phyloP scores from a whole-genome alignment of 1,284 basidiomycete genomes.

The Austroboletus niveus region DNA sequence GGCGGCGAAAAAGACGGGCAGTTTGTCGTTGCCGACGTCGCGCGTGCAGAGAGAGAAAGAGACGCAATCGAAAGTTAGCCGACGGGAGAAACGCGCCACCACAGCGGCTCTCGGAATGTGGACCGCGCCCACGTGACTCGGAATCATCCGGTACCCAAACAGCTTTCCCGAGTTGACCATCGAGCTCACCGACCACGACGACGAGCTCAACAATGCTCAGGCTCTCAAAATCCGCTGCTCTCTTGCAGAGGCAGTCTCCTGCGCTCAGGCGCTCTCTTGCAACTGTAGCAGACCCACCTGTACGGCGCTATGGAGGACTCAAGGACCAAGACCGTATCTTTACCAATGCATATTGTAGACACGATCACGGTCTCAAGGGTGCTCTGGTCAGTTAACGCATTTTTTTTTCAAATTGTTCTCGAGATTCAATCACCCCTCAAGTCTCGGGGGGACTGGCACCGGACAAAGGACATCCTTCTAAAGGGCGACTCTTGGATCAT shows the following conservation, averaged over 20 bases:
- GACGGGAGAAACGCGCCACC: constrained; percentile 18
- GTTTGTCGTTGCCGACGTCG: constrained; percentile 5
- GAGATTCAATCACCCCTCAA: constrained; percentile 30
- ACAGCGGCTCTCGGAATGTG: not conserved
- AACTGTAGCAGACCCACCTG: constrained; percentile 79
- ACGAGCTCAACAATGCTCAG: constrained; percentile 24
- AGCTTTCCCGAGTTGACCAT: not conserved
- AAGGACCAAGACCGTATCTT: constrained; percentile 95
- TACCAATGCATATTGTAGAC: constrained; percentile 81
- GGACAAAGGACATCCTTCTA: constrained; percentile 91
- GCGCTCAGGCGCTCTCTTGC: constrained; percentile 55
- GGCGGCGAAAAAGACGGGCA: not conserved
- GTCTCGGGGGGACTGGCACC: constrained; percentile 96
- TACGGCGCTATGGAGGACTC: constrained; percentile 84
- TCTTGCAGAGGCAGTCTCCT: constrained; percentile 18
- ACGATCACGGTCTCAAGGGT: constrained; percentile 89
- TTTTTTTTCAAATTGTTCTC: not conserved
- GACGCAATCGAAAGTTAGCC: not conserved
- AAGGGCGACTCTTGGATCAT: constrained; percentile 99
- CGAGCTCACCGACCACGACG: not conserved
- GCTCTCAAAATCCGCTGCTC: constrained; percentile 25
- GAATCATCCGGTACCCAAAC: constrained; percentile 15
- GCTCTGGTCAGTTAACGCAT: constrained; percentile 57
- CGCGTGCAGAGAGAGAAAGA: not conserved
- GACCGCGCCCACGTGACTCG: constrained; percentile 10